Evolutionary conservation across 1,139 yeast species (phyloP).

Genomic region (Magnusiomyces tetraspermus): DNA sequence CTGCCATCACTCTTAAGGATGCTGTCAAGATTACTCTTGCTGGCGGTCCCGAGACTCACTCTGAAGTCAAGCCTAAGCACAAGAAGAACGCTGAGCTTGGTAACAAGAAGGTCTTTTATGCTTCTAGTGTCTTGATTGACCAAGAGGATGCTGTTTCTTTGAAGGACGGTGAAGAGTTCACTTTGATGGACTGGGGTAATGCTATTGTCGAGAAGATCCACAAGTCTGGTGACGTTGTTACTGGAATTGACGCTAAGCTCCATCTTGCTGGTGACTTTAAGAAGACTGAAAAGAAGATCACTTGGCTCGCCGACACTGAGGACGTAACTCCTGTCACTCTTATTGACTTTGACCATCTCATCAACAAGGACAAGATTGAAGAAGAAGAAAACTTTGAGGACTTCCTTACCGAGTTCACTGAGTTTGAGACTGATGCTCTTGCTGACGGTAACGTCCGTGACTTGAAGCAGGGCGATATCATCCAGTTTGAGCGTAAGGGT

Average conservation of each 20-base stretch:
- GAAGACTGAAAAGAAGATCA: constrained; percentile 88
- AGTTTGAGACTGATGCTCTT: constrained; percentile 66
- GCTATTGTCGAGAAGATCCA: constrained; percentile 66
- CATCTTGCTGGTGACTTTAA: constrained; percentile 96
- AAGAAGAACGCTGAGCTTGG: constrained; percentile 94
- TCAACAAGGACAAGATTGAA: constrained; percentile 91
- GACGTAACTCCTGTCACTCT: constrained; percentile 65
- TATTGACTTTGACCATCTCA: constrained; percentile 89
- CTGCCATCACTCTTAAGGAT: constrained; percentile 57
- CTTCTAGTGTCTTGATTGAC: constrained; percentile 62
- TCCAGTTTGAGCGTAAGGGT: constrained; percentile 97
- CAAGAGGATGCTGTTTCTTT: constrained; percentile 79
- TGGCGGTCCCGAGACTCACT: constrained; percentile 51
- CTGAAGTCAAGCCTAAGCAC: constrained; percentile 81
- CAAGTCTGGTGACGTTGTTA: constrained; percentile 48
- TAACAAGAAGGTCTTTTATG: constrained; percentile 62
- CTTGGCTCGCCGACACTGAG: constrained; percentile 83
- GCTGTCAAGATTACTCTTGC: constrained; percentile 47
- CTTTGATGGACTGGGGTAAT: constrained; percentile 99
- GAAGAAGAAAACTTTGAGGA: constrained; percentile 93
- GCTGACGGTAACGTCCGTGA: constrained; percentile 74
- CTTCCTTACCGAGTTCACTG: constrained; percentile 80
- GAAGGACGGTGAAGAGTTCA: constrained; percentile 69
- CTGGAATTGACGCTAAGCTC: constrained; percentile 64
- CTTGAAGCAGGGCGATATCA: constrained; percentile 75